Conservation (phyloP, 108 stramenopile species). For the Cylindrotheca closterium region DNA sequence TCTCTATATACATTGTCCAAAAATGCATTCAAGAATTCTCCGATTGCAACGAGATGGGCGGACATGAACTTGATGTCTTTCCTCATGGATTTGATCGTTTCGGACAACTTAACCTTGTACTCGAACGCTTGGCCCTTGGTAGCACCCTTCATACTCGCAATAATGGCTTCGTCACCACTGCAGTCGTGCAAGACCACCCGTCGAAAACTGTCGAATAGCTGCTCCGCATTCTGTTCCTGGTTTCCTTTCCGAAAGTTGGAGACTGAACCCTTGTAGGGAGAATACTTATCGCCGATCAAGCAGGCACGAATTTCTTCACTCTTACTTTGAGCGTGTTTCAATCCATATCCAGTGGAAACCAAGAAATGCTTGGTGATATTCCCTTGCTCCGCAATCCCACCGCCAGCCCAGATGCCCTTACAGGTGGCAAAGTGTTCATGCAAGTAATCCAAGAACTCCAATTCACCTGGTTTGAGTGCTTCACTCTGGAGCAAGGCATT, state of each 20-base stretch:
- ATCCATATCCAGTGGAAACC: constrained; percentile 31
- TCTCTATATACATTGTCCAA: neutral
- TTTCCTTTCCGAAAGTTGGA: constrained; percentile 38
- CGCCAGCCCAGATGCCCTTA: constrained; percentile 47
- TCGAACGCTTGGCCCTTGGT: neutral
- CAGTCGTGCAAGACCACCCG: neutral
- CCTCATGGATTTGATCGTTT: neutral
- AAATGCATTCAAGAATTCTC: neutral
- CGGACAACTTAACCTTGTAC: neutral
- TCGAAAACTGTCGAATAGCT: constrained; percentile 10
- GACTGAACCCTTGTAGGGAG: constrained; percentile 26
- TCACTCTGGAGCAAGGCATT: constrained; percentile 40
- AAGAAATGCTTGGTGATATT: constrained; percentile 39
- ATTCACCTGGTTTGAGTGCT: constrained; percentile 20
- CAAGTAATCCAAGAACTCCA: constrained; percentile 31
- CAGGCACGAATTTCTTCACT: constrained; percentile 12
- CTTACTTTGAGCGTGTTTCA: constrained; percentile 29
- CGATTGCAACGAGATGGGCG: neutral
- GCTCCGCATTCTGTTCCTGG: constrained; percentile 47
- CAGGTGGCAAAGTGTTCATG: constrained; percentile 35
- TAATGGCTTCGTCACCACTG: neutral
- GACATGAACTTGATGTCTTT: neutral
- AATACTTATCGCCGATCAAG: constrained; percentile 19
- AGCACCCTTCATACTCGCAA: neutral
- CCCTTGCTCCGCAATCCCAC: constrained; percentile 28